Evolutionary conservation across 2,329 filamentous ascomycete species (phyloP), one percentile per base, ranked within the genome.

Genomic region (Aspergillus pseudoglaucus): DNA sequence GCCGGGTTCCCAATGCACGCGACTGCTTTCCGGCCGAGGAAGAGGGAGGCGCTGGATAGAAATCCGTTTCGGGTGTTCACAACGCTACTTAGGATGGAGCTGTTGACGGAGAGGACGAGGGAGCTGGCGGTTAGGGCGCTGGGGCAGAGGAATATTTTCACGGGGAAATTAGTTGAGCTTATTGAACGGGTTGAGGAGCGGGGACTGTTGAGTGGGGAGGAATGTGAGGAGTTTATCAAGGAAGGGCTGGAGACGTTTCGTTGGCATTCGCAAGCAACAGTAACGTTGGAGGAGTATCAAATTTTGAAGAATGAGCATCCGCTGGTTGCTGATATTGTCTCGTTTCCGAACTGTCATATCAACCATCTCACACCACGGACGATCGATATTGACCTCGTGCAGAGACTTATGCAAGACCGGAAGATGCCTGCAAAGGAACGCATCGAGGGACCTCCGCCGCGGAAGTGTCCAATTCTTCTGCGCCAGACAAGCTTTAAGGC

Each of bases 401-500:
- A 79, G 46, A 41, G 53, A 2, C 52, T 54, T 3, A 80, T 80
- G 77, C 43, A 59, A 0, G 48, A 53, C 1, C 56, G 58, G 2
- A 70, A 70, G 0, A 64, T 80, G 47, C 56, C 66, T 1, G 70
- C 67, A 0, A 80, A 80, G 50, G 69, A 73, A 0, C 61, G 68
- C 0, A 77, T 80, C 15, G 77, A 80, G 49, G 77, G 77, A 0
- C 77, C 77, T 0, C 77, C 77, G 0, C 47, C 51, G 1, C 62
- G 75, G 2, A 47, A 51, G 1, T 76, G 69, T 23, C 70, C 71
- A 0, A 75, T 80, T 5, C 63, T 80, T 1, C 60, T 80, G 6
- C 67, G 76, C 0, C 77, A 80, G 50, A 79, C 77, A 0, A 80
- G 77, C 48, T 80, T 80, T 48, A 60, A 73, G 1, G 77, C 77